phyloP scores from a whole-genome alignment of 805 yeast species.

The Cyberlindnera mycetangii region DNA sequence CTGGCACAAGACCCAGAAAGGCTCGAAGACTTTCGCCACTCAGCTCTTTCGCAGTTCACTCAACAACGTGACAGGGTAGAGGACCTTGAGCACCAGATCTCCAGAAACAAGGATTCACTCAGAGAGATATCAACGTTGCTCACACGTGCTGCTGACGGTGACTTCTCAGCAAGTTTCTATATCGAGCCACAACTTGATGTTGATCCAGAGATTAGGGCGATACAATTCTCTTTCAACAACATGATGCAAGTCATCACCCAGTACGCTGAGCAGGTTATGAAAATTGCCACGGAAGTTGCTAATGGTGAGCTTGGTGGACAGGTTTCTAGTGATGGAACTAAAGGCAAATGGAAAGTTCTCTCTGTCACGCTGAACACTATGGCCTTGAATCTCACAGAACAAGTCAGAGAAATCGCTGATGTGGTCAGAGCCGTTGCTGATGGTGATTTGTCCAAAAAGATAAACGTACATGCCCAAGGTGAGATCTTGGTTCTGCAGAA shows the following conservation, averaged over 20 bases:
- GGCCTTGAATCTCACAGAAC: constrained; percentile 85
- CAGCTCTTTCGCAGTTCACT: constrained; percentile 4
- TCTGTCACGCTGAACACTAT: constrained; percentile 83
- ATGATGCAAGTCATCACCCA: constrained; percentile 85
- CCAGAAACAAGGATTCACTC: constrained; percentile 11
- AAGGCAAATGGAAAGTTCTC: constrained; percentile 83
- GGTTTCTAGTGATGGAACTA: constrained; percentile 79
- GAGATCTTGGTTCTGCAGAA: constrained; percentile 80
- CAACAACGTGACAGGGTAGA: constrained; percentile 6
- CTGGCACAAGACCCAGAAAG: constrained; percentile 4
- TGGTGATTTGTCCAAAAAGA: constrained; percentile 80
- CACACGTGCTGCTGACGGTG: constrained; percentile 81
- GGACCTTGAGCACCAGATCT: constrained; percentile 7
- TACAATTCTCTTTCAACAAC: constrained; percentile 74
- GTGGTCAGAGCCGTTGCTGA: constrained; percentile 92
- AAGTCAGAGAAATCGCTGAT: constrained; percentile 84
- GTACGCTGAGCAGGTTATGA: constrained; percentile 62
- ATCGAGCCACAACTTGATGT: constrained; percentile 55
- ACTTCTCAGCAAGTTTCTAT: constrained; percentile 70
- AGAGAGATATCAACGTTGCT: constrained; percentile 6
- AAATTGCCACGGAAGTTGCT: constrained; percentile 87
- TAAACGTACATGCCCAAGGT: constrained; percentile 88
- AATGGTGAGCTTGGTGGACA: constrained; percentile 90
- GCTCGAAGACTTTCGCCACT: constrained; percentile 14
- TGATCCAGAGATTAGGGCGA: constrained; percentile 77